Base-by-base conservation (phyloP, 495 filamentous ascomycete species). In the Neurospora tetraspora region DNA sequence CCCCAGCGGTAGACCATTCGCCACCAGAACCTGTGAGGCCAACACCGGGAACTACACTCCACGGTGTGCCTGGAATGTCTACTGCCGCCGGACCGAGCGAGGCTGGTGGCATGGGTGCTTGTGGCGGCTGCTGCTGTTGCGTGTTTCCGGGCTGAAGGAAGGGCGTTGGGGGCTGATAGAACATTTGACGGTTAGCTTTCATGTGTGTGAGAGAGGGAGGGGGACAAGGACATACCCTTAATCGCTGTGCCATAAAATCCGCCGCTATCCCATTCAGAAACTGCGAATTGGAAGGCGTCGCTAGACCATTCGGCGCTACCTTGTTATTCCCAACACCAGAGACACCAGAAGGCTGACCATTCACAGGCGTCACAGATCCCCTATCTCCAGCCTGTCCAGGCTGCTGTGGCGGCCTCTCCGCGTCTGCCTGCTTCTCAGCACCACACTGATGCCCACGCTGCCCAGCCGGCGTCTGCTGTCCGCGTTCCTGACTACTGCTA, bases 1-100 rank as follows among this genome's bases (percentile, higher is more conserved):
- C 34, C 16, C 43, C 45, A 18, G 23, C 2, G 36, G 6, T 20
- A 14, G 36, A 45, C 45, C 45, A 36, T 27, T 45, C 70, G 20
- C 20, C 70, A 5, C 39, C 39, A 11, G 45, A 31, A 65, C 70
- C 70, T 18, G 43, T 18, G 23, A 31, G 27, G 2, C 31, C n/a
- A 20, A 68, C 34, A 16, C 61, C 37, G 11, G 20, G 20, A 14
- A 72, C 39, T 5, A 14, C 31, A 38, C 23, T 27, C 14, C 12
- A 69, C 72, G 53, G 27, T 34, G 53, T 16, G 53, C 27, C 27
- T 37, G 73, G 27, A 42, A 42, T 72, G 73, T 76, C 73, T 71
- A 39, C n/a, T 11, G 4, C 68, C 47, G 37, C 68, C 47, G 37
- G 43, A 3, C 5, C 38, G 37, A 40, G 39, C 31, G 34, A 38